Conservation (phyloP, 2,329 filamentous ascomycete genomes). For the Endocalyx cinctus region DNA sequence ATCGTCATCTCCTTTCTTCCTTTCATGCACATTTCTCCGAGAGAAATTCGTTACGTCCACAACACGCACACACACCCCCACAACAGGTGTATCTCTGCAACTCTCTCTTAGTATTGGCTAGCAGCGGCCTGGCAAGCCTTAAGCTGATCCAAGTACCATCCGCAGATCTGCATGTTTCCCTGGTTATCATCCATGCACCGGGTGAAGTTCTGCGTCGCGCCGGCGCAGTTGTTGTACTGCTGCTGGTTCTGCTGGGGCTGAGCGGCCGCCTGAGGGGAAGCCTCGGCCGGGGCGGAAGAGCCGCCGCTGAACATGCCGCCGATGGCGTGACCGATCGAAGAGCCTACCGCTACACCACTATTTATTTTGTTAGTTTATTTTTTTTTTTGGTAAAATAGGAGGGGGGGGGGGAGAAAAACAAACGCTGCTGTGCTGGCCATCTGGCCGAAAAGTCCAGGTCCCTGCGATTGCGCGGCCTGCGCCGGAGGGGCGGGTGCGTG, state of each 20-base stretch:
- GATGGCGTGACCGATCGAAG: slow-evolving; percentile 91
- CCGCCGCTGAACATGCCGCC: slow-evolving; percentile 82
- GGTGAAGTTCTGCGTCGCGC: slow-evolving; percentile 79
- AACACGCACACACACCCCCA: not conserved
- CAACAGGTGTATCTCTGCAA: too few species aligned
- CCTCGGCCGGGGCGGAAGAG: slow-evolving; percentile 53
- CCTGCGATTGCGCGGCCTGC: slow-evolving; percentile 52
- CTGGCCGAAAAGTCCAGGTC: slow-evolving; percentile 86
- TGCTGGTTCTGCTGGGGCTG: slow-evolving; percentile 48
- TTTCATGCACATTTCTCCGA: too few species aligned
- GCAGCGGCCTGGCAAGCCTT: slow-evolving; percentile 82
- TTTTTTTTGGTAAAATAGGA: slow-evolving; percentile 3
- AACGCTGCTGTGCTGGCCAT: slow-evolving; percentile 98
- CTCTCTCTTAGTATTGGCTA: slow-evolving; percentile 55
- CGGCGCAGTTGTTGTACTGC: slow-evolving; percentile 66
- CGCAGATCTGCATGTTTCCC: slow-evolving; percentile 92
- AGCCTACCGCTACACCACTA: slow-evolving; percentile 95
- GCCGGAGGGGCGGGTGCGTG: slow-evolving; percentile 41
- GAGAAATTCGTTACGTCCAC: too few species aligned
- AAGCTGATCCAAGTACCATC: slow-evolving; percentile 97
- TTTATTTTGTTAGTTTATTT: slow-evolving; percentile 6
- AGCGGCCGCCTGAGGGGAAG: slow-evolving; percentile 46
- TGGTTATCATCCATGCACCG: slow-evolving; percentile 94
- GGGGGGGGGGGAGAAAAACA: slow-evolving; percentile 35
- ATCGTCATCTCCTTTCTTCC: not conserved